Evolutionary conservation across 257 asterid genomes (phyloP), one percentile per base, ranked within the genome.

Genomic region (Echium plantagineum): DNA sequence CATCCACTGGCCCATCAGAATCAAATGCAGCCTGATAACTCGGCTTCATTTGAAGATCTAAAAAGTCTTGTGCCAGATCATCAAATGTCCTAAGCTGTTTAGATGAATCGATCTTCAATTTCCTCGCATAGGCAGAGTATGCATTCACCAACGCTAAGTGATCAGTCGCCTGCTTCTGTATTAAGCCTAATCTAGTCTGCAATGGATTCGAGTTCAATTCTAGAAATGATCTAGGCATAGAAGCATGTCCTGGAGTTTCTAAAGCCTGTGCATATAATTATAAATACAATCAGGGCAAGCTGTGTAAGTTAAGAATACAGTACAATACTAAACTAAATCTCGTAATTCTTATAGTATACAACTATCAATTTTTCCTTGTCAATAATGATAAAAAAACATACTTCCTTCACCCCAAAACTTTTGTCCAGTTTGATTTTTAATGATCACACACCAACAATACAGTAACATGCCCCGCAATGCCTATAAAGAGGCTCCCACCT

Each of bases 11-110:
- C 22, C 94, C 94, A 55, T 81, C 82, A 15, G 96, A 73, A 35
- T 85, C 94, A 61, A 87, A 87, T 13, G 83, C 83, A 8, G 80
- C 62, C 17, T 78, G 82, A 69, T 90, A 87, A 42, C 65, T 76
- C 61, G 77, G 84, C 74, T 82, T 88, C 59, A 71, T 22, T 58
- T 86, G 94, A 73, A 88, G 81, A 63, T 91, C 98, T 0, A 81
- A 62, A 67, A 91, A 83, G 64, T 75, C 78, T 73, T 68, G 75
- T n/a, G 90, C 95, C 74, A 91, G 77, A 68, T 91, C 95, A 63
- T 88, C 94, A 57, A 84, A 91, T 91, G 80, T 73, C 72, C 82
- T 91, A 65, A 91, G 98, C 73, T 85, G 95, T 76, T 80, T 85
- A 28, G 94, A 78, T 61, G 80, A 83, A 31, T 91, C 98, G 21